Evolutionary conservation across 163 green algal genomes (phyloP).

Genomic region (Scenedesmus sp.): DNA sequence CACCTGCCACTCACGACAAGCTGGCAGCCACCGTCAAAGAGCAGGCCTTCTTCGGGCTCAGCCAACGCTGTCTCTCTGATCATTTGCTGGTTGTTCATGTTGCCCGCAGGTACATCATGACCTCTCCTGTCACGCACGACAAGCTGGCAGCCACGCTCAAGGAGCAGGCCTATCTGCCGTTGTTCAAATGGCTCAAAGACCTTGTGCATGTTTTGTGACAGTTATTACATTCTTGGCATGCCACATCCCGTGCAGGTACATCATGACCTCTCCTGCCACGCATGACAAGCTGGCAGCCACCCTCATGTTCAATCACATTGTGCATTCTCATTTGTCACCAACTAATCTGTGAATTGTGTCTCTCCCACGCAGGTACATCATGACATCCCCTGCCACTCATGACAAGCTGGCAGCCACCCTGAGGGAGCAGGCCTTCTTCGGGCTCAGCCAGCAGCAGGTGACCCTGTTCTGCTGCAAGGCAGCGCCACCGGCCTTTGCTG

Average conservation of each 20-base stretch:
- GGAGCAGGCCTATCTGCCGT: no score
- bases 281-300: background rate
- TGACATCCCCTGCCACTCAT: constrained; percentile 38
- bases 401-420: constrained; percentile 5
- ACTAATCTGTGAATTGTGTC: no score
- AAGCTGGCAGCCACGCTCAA: background rate
- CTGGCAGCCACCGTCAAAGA: background rate
- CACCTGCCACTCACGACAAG: constrained; percentile 29
- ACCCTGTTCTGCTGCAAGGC: constrained; percentile 41
- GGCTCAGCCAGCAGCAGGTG: constrained; percentile 18
- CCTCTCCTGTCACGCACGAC: constrained; percentile 16
- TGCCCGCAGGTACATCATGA: constrained; percentile 26
- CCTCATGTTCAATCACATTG: background rate
- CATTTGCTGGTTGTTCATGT: no score
- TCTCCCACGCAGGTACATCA: constrained; percentile 2
- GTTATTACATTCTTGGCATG: no score
- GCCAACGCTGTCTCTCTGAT: background rate
- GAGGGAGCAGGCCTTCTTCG: constrained; percentile 18
- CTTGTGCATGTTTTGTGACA: no score
- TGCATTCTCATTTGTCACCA: no score
- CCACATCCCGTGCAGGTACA: background rate
- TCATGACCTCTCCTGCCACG: constrained; percentile 36
- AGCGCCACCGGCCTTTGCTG: constrained; percentile 30
- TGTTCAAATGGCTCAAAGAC: no score
- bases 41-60: constrained; percentile 24